These are phyloP conservation scores for Paraconiothyrium sp. DNA, from an alignment of 2,329 filamentous ascomycete species.

Conservation along the genomic window DNA sequence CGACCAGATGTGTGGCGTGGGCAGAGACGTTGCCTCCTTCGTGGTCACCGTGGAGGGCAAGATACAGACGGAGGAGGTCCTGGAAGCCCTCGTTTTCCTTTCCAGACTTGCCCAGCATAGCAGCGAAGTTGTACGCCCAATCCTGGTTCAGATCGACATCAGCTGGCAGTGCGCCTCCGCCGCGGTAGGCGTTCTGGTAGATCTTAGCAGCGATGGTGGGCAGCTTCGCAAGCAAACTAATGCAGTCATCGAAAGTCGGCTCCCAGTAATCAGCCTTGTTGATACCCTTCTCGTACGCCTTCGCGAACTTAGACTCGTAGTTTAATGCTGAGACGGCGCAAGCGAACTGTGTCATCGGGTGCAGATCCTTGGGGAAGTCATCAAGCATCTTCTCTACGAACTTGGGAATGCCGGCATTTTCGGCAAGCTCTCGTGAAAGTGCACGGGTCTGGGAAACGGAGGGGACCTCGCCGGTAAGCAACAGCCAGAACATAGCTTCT, in stretches of 20 bases:
- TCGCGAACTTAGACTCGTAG: conserved; percentile 92
- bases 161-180: conserved; percentile 77
- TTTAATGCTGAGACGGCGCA: conserved; percentile 96
- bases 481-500: conserved; percentile 99
- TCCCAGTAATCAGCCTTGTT: conserved; percentile 99
- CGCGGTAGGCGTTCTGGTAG: conserved; percentile 87
- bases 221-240: conserved; percentile 93
- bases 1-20: conserved; percentile 93
- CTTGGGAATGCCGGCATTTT: conserved; percentile 81
- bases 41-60: conserved; percentile 96
- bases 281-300: conserved; percentile 88
- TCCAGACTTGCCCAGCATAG: conserved; percentile 90
- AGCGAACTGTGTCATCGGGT: conserved; percentile 98
- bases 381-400: conserved; percentile 91
- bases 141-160: conserved; percentile 85
- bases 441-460: conserved; percentile 81
- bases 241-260: conserved; percentile 94
- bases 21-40: conserved; percentile 98
- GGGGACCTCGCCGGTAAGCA: conserved; percentile 92
- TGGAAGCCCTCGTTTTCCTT: conserved; percentile 93
- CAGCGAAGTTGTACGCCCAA: conserved; percentile 99
- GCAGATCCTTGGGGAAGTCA: conserved; percentile 85
- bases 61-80: conserved; percentile 90
- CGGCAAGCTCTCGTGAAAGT: conserved; percentile 86
- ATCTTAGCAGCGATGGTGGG: conserved; percentile 97